phyloP scores from a whole-genome alignment of 2,329 filamentous ascomycete species.

The Penicillium sp. region DNA sequence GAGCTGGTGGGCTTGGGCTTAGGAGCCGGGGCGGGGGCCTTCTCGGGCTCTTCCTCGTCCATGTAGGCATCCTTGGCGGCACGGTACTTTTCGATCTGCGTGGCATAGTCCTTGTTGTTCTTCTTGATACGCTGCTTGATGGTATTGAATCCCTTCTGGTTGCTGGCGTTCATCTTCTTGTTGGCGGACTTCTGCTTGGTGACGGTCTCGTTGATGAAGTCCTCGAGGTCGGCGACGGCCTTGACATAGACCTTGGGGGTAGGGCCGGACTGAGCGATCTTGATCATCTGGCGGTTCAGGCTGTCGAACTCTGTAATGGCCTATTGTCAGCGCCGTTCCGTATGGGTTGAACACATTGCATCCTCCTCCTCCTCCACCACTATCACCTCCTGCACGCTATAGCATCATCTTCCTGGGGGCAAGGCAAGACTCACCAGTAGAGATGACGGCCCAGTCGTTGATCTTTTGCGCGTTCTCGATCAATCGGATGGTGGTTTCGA shows the following conservation, averaged over 20 bases:
- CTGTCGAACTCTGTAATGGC: constrained; percentile 80
- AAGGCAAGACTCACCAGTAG: constrained; percentile 68
- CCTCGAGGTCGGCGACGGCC: constrained; percentile 89
- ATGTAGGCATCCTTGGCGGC: constrained; percentile 85
- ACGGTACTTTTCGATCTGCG: constrained; percentile 84
- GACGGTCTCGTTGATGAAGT: constrained; percentile 89
- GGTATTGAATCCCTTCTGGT: constrained; percentile 90
- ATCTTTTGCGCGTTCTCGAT: constrained; percentile 99
- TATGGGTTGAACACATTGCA: not conserved
- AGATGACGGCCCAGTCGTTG: constrained; percentile 93
- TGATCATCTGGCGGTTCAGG: constrained; percentile 82
- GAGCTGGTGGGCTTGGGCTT: constrained; percentile 60
- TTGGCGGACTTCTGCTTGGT: constrained; percentile 93
- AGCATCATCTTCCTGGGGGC: no score
- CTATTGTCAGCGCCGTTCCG: constrained; percentile 16
- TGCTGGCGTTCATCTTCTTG: constrained; percentile 99
- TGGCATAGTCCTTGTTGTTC: constrained; percentile 93
- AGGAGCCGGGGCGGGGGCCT: constrained; percentile 45
- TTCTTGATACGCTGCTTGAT: constrained; percentile 99
- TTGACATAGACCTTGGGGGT: constrained; percentile 92
- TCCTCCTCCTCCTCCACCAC: not conserved
- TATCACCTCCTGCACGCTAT: not conserved
- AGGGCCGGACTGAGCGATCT: constrained; percentile 76
- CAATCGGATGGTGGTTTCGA: constrained; percentile 83
- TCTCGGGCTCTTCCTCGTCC: constrained; percentile 77